Evolutionary conservation across 2,329 filamentous ascomycete species (phyloP), one percentile per base, ranked within the genome.

Genomic region (Colletotrichum scovillei): DNA sequence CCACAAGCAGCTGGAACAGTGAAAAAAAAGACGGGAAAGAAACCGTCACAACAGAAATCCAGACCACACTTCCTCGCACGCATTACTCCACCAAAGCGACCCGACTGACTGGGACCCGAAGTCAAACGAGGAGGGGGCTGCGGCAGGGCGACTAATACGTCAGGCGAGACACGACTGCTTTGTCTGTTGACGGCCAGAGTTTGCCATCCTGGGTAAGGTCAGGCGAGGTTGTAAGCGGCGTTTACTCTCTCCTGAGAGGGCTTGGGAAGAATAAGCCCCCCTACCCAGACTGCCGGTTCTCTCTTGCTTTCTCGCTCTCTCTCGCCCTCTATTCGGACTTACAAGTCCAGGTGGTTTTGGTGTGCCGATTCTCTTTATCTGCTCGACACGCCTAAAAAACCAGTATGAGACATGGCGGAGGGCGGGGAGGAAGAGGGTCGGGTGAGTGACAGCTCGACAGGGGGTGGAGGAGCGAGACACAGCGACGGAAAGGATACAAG

Each of bases 101-200:
- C 67, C 71, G 62, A 53, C 16, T 55, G 32, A 42, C 56, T 58
- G 71, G 71, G 55, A 62, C 71, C 71, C 67, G 28, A 66, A 59
- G 53, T 56, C 42, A 49, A 49, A 42, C 49, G 28, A 55, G 35
- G 32, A 49, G 14, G 35, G 42, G 60, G 56, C 60, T 60, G 60
- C 67, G 35, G 66, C 59, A 72, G 56, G 35, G 16, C 35, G 19
- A 66, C 67, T 73, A 70, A 63, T 56, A 71, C 62, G 67, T 71
- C 71, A 71, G 67, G 62, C 53, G 56, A 73, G 71, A 73, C 67
- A 73, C 32, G 38, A 66, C 26, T 66, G 62, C 71, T 73, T 73
- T 73, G 71, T 73, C 49, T n/a, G 56, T 46, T 32, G 59, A 22
- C 55, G 62, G 62, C 49, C 49, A 55, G 22, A 38, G 30, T 64